These are phyloP conservation scores for Cladobotryum mycophilum DNA, from an alignment of 2,329 filamentous ascomycete genomes.

Conservation along the genomic window DNA sequence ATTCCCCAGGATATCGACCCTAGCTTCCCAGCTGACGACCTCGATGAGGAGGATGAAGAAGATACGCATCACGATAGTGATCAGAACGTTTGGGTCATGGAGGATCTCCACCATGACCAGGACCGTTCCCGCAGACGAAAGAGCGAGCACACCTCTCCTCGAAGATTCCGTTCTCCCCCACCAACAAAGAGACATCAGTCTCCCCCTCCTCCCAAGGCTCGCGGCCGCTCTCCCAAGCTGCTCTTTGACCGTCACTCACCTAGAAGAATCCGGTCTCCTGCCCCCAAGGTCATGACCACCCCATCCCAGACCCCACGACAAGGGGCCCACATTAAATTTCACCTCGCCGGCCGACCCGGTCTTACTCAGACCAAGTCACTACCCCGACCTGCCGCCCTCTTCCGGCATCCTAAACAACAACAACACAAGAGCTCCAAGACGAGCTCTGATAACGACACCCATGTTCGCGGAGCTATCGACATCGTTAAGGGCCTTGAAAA, in stretches of 20 bases:
- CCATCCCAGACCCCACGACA: slow-evolving; percentile 35
- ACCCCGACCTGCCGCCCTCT: slow-evolving; percentile 69
- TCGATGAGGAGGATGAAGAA: slow-evolving; percentile 76
- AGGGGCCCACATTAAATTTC: slow-evolving; percentile 32
- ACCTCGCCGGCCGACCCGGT: slow-evolving; percentile 51
- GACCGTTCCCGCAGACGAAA: slow-evolving; percentile 44
- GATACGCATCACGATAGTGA: slow-evolving; percentile 62
- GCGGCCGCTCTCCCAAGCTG: slow-evolving; percentile 44
- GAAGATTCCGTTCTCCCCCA: slow-evolving; percentile 39
- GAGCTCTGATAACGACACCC: slow-evolving; percentile 42
- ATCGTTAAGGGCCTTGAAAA: slow-evolving; percentile 95
- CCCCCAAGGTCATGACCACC: slow-evolving; percentile 41
- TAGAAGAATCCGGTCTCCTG: slow-evolving; percentile 62
- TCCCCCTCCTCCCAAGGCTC: slow-evolving; percentile 36
- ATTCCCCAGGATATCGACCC: slow-evolving; percentile 98
- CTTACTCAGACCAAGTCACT: slow-evolving; percentile 79
- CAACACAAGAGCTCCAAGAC: slow-evolving; percentile 30
- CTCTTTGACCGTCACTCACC: slow-evolving; percentile 66
- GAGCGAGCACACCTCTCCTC: slow-evolving; percentile 41
- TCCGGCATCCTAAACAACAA: slow-evolving; percentile 45
- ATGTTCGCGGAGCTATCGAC: slow-evolving; percentile 88
- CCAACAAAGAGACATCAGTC: slow-evolving; percentile 22
- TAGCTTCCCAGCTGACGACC: slow-evolving; percentile 91
- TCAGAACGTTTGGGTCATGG: slow-evolving; percentile 63
- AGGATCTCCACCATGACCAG: slow-evolving; percentile 56